A percentile compares a stretch with the other conserved stretches of the same genome.
Evolutionary conservation across 75 land plant species (phyloP).

Genomic region (Azolla pinnata): DNA sequence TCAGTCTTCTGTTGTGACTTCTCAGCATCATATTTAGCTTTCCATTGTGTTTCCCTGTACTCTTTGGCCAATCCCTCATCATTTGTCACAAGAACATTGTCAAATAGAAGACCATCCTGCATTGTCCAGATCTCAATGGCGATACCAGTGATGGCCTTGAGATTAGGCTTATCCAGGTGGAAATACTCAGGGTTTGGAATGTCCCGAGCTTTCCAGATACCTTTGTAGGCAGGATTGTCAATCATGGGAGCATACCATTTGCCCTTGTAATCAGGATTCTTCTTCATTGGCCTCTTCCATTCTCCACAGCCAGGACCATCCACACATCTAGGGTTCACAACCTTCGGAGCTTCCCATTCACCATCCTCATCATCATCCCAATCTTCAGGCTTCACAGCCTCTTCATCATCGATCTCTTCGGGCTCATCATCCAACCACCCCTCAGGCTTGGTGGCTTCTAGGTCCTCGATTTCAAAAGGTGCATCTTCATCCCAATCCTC

Average conservation of each 20-base stretch:
- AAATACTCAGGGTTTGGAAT: conserved; percentile 80
- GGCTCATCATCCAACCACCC: conserved; percentile 98
- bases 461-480: conserved; percentile 77
- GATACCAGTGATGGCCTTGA: conserved; percentile 79
- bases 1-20: conserved; percentile 61
- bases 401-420: conserved; percentile 88
- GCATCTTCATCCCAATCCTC: conserved; percentile 96
- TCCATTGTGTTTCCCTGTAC: conserved; percentile 48
- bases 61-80: conserved; percentile 64
- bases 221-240: conserved; percentile 86
- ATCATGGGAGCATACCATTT: conserved; percentile 87
- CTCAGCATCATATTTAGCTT: conserved; percentile 65
- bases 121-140: conserved; percentile 99
- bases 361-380: conserved; percentile 99
- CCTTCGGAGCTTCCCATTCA: conserved; percentile 88
- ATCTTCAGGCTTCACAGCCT: conserved; percentile 77
- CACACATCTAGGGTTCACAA: conserved; percentile 78
- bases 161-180: conserved; percentile 59
- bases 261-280: conserved; percentile 87
- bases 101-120: conserved; percentile 93
- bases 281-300: conserved; percentile 89
- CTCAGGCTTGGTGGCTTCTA: conserved; percentile 80
- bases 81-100: conserved; percentile 61
- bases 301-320: conserved; percentile 93
- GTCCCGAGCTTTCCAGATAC: conserved; percentile 80